Evolutionary conservation across 345 rosid genomes (phyloP).

Genomic region (Corymbia maculata): DNA sequence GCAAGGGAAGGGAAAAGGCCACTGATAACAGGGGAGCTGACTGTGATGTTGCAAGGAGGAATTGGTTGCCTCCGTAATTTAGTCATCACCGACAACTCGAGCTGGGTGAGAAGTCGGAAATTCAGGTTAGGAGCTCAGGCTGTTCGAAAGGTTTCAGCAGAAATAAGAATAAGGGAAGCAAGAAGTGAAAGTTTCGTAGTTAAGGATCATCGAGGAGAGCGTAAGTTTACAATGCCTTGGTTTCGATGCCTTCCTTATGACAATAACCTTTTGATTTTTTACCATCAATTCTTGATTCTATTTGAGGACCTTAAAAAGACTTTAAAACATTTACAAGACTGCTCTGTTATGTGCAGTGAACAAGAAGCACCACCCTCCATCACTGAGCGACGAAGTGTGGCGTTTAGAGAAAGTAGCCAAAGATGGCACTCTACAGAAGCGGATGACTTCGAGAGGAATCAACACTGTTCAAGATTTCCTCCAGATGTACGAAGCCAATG

Average conservation of each 20-base stretch:
- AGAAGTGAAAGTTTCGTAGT: conserved; percentile 20
- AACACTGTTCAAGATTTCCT: conserved; percentile 13
- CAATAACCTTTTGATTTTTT: background rate
- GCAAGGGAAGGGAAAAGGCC: conserved; percentile 29
- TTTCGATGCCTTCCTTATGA: background rate
- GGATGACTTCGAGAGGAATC: conserved; percentile 7
- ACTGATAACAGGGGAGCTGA: conserved; percentile 17
- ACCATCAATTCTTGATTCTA: background rate
- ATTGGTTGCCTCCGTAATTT: conserved; percentile 10
- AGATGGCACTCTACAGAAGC: conserved; percentile 15
- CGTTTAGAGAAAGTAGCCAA: conserved; percentile 29
- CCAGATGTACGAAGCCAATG: conserved; percentile 1
- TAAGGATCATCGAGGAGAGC: conserved; percentile 29
- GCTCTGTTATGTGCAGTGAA: conserved; percentile 6
- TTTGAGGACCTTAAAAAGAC: background rate
- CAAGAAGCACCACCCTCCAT: conserved; percentile 34
- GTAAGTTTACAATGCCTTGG: conserved; percentile 1
- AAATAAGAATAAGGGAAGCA: conserved; percentile 15
- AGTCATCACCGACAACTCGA: conserved; percentile 23
- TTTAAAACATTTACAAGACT: background rate
- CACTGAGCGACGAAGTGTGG: conserved; percentile 20
- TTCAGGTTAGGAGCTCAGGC: conserved; percentile 21
- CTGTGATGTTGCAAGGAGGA: conserved; percentile 4
- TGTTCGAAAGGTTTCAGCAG: background rate
- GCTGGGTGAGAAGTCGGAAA: conserved; percentile 23